phyloP scores from a whole-genome alignment of 805 yeast species.

The Torulaspora indica region DNA sequence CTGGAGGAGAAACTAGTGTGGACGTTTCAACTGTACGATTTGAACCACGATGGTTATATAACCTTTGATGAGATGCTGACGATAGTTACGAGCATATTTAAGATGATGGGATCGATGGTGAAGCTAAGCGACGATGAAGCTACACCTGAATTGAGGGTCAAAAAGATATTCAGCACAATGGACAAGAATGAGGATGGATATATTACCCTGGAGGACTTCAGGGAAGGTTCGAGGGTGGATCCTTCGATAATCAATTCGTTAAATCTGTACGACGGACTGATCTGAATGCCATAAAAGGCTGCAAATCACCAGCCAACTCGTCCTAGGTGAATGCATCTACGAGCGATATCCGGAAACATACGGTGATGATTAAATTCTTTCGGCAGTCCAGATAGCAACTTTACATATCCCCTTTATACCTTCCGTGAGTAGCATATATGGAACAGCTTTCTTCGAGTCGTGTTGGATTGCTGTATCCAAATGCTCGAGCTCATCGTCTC shows the following conservation, averaged over 20 bases:
- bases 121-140: constrained; percentile 81
- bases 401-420: constrained; percentile 75
- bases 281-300: constrained; percentile 35
- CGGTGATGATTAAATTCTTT: constrained; percentile 55
- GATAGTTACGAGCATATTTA: constrained; percentile 79
- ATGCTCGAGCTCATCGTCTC: constrained; percentile 95
- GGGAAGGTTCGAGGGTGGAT: constrained; percentile 72
- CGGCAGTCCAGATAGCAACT: constrained; percentile 90
- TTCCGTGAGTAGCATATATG: constrained; percentile 85
- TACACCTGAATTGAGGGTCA: constrained; percentile 84
- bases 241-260: constrained; percentile 72
- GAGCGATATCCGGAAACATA: no score
- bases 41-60: constrained; percentile 71
- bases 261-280: constrained; percentile 75
- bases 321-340: no score
- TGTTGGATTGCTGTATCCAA: constrained; percentile 87
- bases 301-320: no score
- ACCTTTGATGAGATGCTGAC: constrained; percentile 72
- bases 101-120: constrained; percentile 95
- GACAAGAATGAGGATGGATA: constrained; percentile 66
- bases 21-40: constrained; percentile 86
- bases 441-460: constrained; percentile 90
- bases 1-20: constrained; percentile 79
- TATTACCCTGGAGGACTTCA: constrained; percentile 79
- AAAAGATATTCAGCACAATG: constrained; percentile 70